These are phyloP conservation scores for Zasmidium cellare DNA, from an alignment of 2,329 filamentous ascomycete genomes.

Conservation along the genomic window DNA sequence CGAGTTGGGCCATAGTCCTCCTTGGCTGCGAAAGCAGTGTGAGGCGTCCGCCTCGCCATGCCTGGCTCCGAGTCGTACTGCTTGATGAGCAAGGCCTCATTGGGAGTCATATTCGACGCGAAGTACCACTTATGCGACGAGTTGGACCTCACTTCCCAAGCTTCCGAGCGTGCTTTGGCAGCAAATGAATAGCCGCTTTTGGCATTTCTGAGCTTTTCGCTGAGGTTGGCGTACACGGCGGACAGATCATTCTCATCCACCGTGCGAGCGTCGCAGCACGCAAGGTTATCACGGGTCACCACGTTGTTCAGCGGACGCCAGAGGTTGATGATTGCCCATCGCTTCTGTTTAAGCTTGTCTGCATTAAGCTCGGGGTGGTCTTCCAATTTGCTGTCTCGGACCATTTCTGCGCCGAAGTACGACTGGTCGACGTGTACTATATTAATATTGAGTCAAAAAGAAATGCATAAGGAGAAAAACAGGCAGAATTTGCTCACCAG, in stretches of 20 bases:
- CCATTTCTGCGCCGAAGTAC: background rate
- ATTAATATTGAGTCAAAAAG: background rate
- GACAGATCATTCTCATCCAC: background rate
- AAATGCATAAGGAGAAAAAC: background rate
- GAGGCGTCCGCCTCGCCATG: slow-evolving; percentile 2
- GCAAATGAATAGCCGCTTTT: background rate
- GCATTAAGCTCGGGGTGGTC: background rate
- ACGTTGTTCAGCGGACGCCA: slow-evolving; percentile 5
- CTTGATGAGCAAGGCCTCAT: slow-evolving; percentile 61
- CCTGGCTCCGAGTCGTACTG: slow-evolving; percentile 60
- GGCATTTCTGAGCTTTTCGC: slow-evolving; percentile 23
- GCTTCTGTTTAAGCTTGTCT: background rate
- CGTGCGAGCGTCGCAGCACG: slow-evolving; percentile 4
- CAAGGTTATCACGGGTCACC: slow-evolving; percentile 10
- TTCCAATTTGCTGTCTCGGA: background rate
- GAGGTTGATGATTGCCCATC: slow-evolving; percentile 8
- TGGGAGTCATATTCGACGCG: slow-evolving; percentile 61
- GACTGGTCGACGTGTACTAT: background rate
- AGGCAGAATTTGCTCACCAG: background rate
- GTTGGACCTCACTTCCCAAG: slow-evolving; percentile 44
- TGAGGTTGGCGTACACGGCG: slow-evolving; percentile 21
- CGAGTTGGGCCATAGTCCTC: slow-evolving; percentile 7
- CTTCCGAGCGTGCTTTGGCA: background rate
- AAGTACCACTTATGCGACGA: slow-evolving; percentile 61
- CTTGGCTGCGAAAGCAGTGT: slow-evolving; percentile 4